phyloP scores from a whole-genome alignment of 2,329 filamentous ascomycete genomes.

The Aspergillus caelatus region DNA sequence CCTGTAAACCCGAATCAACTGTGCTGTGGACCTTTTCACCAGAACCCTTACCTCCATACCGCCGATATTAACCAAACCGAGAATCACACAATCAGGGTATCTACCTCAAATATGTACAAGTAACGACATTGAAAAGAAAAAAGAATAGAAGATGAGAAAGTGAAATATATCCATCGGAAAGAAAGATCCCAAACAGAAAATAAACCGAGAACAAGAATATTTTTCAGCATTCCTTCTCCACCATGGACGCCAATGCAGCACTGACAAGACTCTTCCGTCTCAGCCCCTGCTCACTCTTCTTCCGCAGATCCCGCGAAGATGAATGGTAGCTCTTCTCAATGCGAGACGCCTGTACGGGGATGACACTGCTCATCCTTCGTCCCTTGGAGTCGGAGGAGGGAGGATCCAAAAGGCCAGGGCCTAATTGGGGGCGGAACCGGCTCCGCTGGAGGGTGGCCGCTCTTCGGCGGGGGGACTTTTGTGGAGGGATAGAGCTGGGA shows the following conservation, averaged over 20 bases:
- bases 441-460: conserved; percentile 32
- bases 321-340: conserved; percentile 38
- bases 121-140: neutral
- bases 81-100: conserved; percentile 16
- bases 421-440: conserved; percentile 29
- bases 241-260: conserved; percentile 41
- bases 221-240: conserved; percentile 22
- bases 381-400: conserved; percentile 11
- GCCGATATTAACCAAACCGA: conserved; percentile 1
- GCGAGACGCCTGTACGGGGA: conserved; percentile 29
- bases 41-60: neutral
- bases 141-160: neutral
- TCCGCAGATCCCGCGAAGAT: conserved; percentile 29
- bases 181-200: conserved; percentile 1
- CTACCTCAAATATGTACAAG: conserved; percentile 14
- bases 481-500: conserved; percentile 41
- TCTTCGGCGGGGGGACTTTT: conserved; percentile 35
- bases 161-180: neutral
- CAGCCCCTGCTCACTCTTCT: conserved; percentile 40
- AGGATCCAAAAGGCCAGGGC: conserved; percentile 4
- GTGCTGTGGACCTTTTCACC: neutral
- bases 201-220: neutral
- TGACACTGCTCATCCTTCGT: conserved; percentile 34
- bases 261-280: conserved; percentile 42
- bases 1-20: neutral